These are phyloP conservation scores for Magnaporthiopsis rhizophila DNA, from an alignment of 2,329 filamentous ascomycete genomes.

Conservation along the genomic window DNA sequence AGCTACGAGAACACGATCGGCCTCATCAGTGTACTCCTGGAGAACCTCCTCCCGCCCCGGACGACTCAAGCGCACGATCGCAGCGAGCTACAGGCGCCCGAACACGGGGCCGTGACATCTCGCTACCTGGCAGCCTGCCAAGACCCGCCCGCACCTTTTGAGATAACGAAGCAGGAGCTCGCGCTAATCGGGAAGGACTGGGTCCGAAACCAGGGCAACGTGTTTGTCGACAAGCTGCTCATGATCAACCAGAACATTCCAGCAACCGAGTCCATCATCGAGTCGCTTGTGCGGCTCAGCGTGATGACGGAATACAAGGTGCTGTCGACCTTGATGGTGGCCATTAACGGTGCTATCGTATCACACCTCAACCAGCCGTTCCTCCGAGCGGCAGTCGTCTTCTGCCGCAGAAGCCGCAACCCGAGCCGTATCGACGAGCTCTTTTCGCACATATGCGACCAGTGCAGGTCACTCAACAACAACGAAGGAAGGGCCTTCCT, in stretches of 20 bases:
- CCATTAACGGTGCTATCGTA: slow-evolving; percentile 43
- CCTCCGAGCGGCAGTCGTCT: slow-evolving; percentile 44
- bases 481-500: slow-evolving; percentile 41
- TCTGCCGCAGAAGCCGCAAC: slow-evolving; percentile 36
- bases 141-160: slow-evolving; percentile 15
- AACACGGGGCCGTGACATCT: neutral
- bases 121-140: neutral
- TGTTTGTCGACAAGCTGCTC: slow-evolving; percentile 61
- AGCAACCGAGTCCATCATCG: slow-evolving; percentile 48
- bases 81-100: neutral
- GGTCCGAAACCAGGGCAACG: slow-evolving; percentile 26
- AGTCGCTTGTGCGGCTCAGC: slow-evolving; percentile 45
- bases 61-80: neutral
- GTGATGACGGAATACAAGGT: slow-evolving; percentile 43
- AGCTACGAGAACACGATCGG: slow-evolving; percentile 46
- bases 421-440: slow-evolving; percentile 28
- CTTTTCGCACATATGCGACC: slow-evolving; percentile 32
- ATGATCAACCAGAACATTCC: slow-evolving; percentile 48
- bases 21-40: slow-evolving; percentile 38
- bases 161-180: slow-evolving; percentile 14
- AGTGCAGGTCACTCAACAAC: slow-evolving; percentile 36
- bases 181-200: slow-evolving; percentile 14
- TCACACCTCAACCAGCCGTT: slow-evolving; percentile 43
- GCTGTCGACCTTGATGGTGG: slow-evolving; percentile 42
- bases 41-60: slow-evolving; percentile 22